phyloP scores from a whole-genome alignment of 805 yeast genomes.

The Saccharomycopsis oosterbeekiorum region DNA sequence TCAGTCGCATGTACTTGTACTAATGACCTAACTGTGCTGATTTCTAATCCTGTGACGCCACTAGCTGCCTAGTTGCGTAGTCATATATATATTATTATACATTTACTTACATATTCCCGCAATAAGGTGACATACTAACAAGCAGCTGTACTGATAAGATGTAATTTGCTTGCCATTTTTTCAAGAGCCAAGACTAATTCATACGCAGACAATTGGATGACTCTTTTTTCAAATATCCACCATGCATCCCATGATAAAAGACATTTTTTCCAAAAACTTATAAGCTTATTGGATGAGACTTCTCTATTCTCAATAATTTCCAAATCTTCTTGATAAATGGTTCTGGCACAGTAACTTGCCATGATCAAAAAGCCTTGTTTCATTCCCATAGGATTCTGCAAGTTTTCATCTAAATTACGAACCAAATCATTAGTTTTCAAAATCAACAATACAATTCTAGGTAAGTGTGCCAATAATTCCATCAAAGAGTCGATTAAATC shows the following conservation, averaged over 20 bases:
- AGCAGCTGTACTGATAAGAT: background rate
- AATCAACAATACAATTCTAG: slow-evolving; percentile 75
- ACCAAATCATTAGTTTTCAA: slow-evolving; percentile 92
- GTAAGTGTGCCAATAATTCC: slow-evolving; percentile 69
- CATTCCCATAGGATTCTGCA: slow-evolving; percentile 76
- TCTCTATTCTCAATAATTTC: slow-evolving; percentile 29
- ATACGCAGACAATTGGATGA: slow-evolving; percentile 26
- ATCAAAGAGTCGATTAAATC: slow-evolving; percentile 66
- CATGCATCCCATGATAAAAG: slow-evolving; percentile 24
- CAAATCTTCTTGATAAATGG: slow-evolving; percentile 60
- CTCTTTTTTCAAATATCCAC: slow-evolving; percentile 27
- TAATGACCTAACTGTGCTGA: no score
- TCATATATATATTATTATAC: no score
- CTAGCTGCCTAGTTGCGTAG: no score
- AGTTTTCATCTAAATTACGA: slow-evolving; percentile 74
- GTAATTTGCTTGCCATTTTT: background rate
- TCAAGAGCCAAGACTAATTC: slow-evolving; percentile 22
- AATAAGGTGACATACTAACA: background rate
- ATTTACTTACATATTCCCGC: background rate
- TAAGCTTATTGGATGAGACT: slow-evolving; percentile 15
- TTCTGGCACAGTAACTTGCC: slow-evolving; percentile 80
- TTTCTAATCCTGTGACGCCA: no score
- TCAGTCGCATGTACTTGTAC: no score
- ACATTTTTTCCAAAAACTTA: slow-evolving; percentile 4
- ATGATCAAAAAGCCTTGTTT: slow-evolving; percentile 80